Conservation (phyloP, 306 rosid genomes). For the Inga leiocalycina region DNA sequence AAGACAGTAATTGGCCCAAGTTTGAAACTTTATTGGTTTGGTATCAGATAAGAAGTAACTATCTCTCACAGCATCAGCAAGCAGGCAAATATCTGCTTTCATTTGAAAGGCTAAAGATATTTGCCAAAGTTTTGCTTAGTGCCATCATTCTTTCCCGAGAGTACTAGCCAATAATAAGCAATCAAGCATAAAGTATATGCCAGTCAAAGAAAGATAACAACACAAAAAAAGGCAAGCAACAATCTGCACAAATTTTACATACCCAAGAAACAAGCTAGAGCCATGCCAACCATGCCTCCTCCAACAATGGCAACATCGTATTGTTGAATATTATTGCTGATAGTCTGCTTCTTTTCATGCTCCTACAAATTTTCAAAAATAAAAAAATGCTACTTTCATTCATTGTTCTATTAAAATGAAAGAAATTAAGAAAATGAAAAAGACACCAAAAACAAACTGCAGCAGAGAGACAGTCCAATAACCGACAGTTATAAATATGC, state of each 20-base stretch:
- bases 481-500: neutral
- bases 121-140: constrained; percentile 6
- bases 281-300: constrained; percentile 97
- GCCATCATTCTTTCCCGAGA: neutral
- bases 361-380: constrained; percentile 50
- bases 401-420: neutral
- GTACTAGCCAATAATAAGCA: constrained; percentile 5
- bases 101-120: constrained; percentile 7
- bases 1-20: constrained; percentile 13
- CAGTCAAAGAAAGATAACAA: constrained; percentile 13
- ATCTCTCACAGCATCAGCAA: constrained; percentile 17
- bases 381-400: constrained; percentile 19
- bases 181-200: neutral
- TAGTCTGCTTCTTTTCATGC: constrained; percentile 44
- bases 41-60: constrained; percentile 14
- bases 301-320: constrained; percentile 94
- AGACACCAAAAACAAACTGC: constrained; percentile 13
- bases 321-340: constrained; percentile 42
- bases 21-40: constrained; percentile 10
- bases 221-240: neutral
- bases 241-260: constrained; percentile 37
- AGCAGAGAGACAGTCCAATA: neutral
- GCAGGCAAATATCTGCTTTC: constrained; percentile 16
- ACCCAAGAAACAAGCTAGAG: constrained; percentile 96
- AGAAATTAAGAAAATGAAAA: constrained; percentile 12